phyloP scores from a whole-genome alignment of 2,329 filamentous ascomycete genomes.

The Xylaria sp. region DNA sequence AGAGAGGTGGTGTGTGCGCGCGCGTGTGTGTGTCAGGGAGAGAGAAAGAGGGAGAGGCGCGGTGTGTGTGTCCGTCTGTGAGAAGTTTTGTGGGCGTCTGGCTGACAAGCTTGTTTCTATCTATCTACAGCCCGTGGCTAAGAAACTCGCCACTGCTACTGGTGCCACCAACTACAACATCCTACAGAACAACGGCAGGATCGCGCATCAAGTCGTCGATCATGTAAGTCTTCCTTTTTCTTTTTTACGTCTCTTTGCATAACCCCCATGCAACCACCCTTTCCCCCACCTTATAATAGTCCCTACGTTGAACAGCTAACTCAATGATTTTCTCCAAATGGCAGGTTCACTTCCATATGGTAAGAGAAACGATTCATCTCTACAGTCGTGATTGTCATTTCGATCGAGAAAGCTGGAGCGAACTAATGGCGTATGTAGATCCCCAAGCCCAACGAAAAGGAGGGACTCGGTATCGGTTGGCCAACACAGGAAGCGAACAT shows the following conservation, averaged over 20 bases:
- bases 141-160: conserved; percentile 83
- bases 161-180: conserved; percentile 89
- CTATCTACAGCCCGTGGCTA: conserved; percentile 74
- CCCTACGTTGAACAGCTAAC: conserved; percentile 15
- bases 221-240: conserved; percentile 74
- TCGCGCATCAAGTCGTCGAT: conserved; percentile 92
- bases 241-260: background rate
- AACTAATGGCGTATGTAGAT: conserved; percentile 67
- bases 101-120: conserved; percentile 15
- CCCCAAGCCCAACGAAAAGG: conserved; percentile 85
- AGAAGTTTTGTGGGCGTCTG: background rate
- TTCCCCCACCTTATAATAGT: background rate
- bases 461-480: conserved; percentile 86
- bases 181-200: conserved; percentile 92
- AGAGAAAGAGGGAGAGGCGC: background rate
- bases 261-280: background rate
- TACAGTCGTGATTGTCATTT: background rate
- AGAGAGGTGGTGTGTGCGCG: background rate
- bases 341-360: conserved; percentile 93
- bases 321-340: background rate
- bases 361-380: conserved; percentile 54
- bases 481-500: conserved; percentile 80
- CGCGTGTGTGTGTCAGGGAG: background rate
- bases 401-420: too few species aligned
- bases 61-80: background rate